These are phyloP conservation scores for Verticillium tricorpus DNA, from an alignment of 2,329 filamentous ascomycete species.

Conservation along the genomic window DNA sequence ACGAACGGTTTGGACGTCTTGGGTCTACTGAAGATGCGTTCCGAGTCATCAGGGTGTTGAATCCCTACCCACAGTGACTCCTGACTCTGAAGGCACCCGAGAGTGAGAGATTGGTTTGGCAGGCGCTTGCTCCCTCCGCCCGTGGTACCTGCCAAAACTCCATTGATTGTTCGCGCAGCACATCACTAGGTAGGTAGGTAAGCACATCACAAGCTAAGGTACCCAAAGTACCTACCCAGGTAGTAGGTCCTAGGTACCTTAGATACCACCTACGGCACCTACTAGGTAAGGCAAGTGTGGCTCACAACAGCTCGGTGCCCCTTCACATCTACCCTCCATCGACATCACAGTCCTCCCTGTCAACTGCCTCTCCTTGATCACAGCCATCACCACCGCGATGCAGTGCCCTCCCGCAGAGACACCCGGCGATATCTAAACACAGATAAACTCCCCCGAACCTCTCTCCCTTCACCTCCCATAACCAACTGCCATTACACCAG, in stretches of 20 bases:
- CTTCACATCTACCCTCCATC: background rate
- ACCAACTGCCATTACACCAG: background rate
- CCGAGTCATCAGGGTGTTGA: background rate
- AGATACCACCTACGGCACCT: too few species aligned
- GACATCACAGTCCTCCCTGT: background rate
- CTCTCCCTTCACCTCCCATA: background rate
- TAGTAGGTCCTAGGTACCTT: too few species aligned
- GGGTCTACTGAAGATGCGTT: too few species aligned
- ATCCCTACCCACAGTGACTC: background rate
- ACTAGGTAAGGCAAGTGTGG: background rate
- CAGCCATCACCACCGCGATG: background rate
- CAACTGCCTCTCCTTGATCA: background rate
- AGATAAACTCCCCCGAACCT: background rate
- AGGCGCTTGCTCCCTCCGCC: background rate
- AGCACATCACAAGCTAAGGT: too few species aligned
- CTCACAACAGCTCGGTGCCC: background rate
- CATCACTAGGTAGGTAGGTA: background rate
- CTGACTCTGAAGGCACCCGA: background rate
- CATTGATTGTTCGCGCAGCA: background rate
- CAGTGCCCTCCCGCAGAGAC: background rate
- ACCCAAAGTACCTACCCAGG: too few species aligned
- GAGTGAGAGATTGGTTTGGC: background rate
- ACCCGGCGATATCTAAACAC: background rate
- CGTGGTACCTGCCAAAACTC: background rate
- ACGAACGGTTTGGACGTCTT: too few species aligned